phyloP scores from a whole-genome alignment of 2,329 filamentous ascomycete species.

The Ascochyta fabae region DNA sequence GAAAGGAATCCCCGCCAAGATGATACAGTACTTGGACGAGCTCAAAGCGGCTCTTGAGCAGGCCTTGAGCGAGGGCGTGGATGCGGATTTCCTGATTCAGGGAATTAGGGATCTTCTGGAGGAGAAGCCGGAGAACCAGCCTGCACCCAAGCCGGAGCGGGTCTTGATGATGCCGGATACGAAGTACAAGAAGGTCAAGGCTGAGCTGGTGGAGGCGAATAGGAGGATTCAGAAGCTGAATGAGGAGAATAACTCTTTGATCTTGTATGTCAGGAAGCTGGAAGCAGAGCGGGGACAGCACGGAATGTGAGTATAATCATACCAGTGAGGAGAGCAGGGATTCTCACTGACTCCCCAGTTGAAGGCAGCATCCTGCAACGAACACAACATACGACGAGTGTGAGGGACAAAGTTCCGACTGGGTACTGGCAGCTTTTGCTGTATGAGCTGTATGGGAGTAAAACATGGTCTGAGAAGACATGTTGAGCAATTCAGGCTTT shows the following conservation, averaged over 20 bases:
- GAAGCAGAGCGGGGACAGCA: constrained; percentile 1
- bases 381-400: neutral
- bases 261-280: constrained; percentile 21
- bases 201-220: constrained; percentile 19
- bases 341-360: neutral
- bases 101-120: constrained; percentile 15
- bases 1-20: constrained; percentile 27
- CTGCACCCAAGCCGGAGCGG: constrained; percentile 17
- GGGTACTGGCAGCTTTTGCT: neutral
- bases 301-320: neutral
- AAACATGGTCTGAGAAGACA: neutral
- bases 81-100: constrained; percentile 15
- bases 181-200: constrained; percentile 18
- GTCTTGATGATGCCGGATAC: constrained; percentile 22
- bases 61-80: constrained; percentile 18
- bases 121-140: constrained; percentile 9
- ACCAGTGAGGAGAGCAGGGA: neutral
- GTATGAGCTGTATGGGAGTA: neutral
- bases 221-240: constrained; percentile 26
- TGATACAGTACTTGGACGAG: constrained; percentile 25
- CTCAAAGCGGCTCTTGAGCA: constrained; percentile 20
- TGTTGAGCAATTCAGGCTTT: neutral
- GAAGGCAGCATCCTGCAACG: too few species aligned
- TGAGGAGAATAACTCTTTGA: constrained; percentile 31
- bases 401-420: neutral